phyloP scores from a whole-genome alignment of 2,329 filamentous ascomycete genomes.

The Colletotrichum lini region DNA sequence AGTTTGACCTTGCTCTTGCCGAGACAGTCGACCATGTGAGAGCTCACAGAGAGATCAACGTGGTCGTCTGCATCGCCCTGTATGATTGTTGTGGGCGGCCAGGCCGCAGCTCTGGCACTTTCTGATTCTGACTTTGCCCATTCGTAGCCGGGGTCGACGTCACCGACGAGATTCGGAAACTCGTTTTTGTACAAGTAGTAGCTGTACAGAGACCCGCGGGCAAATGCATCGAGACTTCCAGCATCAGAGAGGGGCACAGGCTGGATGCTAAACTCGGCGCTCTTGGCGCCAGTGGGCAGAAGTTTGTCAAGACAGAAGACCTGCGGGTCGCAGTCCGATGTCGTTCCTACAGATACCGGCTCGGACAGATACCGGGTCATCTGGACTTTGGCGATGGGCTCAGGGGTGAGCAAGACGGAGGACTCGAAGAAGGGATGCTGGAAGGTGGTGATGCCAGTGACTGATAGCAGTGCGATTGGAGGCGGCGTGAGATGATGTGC shows the following conservation, averaged over 20 bases:
- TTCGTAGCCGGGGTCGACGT: conserved; percentile 51
- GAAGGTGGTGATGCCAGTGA: conserved; percentile 55
- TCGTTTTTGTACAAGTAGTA: conserved; percentile 52
- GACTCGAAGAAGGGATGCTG: conserved; percentile 55
- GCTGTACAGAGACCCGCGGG: conserved; percentile 50
- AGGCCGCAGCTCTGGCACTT: conserved; percentile 42
- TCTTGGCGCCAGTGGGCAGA: conserved; percentile 47
- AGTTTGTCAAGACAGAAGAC: conserved; percentile 49
- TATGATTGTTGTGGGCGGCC: conserved; percentile 54
- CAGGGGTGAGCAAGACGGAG: conserved; percentile 48
- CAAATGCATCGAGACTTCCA: conserved; percentile 10
- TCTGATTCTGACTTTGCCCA: conserved; percentile 45
- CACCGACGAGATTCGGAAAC: conserved; percentile 48
- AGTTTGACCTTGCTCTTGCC: conserved; percentile 47
- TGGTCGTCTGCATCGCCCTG: conserved; percentile 50
- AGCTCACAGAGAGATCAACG: conserved; percentile 49
- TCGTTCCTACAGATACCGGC: conserved; percentile 46
- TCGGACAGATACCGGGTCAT: conserved; percentile 46
- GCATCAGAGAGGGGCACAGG: conserved; percentile 12
- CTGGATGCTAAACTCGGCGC: conserved; percentile 26
- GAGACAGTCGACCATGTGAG: conserved; percentile 47
- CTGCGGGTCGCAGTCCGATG: conserved; percentile 35
- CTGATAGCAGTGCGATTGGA: conserved; percentile 52
- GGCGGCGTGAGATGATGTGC: conserved; percentile 49
- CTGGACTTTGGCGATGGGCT: conserved; percentile 47